These are phyloP conservation scores for Liquidambar formosana DNA, from an alignment of 164 flowering plant genomes.

Conservation along the genomic window DNA sequence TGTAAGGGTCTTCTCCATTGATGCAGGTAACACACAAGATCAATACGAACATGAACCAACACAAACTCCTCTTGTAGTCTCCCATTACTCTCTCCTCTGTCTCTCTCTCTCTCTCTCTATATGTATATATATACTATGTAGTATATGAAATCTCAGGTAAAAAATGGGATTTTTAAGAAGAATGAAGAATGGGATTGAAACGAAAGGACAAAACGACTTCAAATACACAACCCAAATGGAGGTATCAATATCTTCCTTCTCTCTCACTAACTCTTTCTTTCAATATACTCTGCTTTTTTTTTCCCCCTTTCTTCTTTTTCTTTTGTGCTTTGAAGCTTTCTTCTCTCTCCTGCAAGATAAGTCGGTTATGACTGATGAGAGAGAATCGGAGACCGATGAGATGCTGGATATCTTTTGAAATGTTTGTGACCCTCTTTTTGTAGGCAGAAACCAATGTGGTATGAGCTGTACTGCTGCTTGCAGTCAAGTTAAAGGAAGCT, in stretches of 20 bases:
- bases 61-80: slow-evolving; percentile 2
- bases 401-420: not conserved
- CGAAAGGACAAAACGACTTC: not conserved
- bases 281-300: too few relatives aligned
- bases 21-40: not conserved
- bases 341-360: slow-evolving; percentile 4
- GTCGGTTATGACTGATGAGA: not conserved
- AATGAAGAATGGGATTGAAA: slow-evolving; percentile 3
- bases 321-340: not conserved
- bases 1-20: too few relatives aligned
- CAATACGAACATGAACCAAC: slow-evolving; percentile 5
- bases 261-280: not conserved
- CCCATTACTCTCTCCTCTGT: slow-evolving; percentile 13
- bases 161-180: not conserved
- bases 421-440: not conserved
- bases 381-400: not conserved
- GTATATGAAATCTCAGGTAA: not conserved
- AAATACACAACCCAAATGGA: not conserved
- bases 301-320: not conserved
- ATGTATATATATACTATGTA: not conserved
- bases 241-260: not conserved
- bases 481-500: not conserved
- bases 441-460: not conserved
- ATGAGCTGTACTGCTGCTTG: not conserved
- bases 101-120: slow-evolving; percentile 2